These are phyloP conservation scores for Massariosphaeria phaeospora DNA, from an alignment of 495 filamentous ascomycete genomes.

Conservation along the genomic window DNA sequence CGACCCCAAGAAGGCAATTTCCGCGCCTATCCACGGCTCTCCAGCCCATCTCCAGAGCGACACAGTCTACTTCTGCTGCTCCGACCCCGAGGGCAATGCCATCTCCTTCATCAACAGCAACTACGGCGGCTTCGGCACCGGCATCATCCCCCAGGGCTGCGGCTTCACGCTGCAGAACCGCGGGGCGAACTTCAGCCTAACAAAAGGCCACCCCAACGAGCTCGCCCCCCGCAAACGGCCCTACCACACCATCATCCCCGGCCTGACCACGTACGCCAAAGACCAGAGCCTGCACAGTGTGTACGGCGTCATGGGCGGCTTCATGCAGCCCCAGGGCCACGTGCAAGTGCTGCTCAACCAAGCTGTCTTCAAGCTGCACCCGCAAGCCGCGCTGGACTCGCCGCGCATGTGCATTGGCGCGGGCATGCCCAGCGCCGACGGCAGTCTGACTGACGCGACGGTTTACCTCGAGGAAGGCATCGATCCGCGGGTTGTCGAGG, in stretches of 20 bases:
- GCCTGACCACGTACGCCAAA: conserved; percentile 69
- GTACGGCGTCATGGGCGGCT: conserved; percentile 96
- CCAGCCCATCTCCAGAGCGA: conserved; percentile 70
- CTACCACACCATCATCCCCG: conserved; percentile 97
- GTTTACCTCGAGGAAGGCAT: conserved; percentile 88
- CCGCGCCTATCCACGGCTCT: conserved; percentile 56
- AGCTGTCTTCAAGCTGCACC: conserved; percentile 74
- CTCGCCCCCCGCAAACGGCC: conserved; percentile 80
- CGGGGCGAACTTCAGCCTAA: conserved; percentile 75
- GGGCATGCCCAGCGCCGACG: conserved; percentile 52
- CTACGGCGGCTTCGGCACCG: conserved; percentile 84
- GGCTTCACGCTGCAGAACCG: conserved; percentile 95
- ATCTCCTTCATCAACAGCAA: conserved; percentile 96
- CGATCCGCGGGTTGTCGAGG: conserved; percentile 57
- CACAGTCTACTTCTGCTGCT: conserved; percentile 88
- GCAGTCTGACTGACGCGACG: conserved; percentile 50
- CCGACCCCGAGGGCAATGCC: conserved; percentile 77
- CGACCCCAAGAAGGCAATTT: conserved; percentile 51
- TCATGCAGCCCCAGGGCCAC: conserved; percentile 98
- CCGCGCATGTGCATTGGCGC: conserved; percentile 80
- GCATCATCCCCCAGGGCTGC: conserved; percentile 74
- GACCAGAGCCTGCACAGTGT: conserved; percentile 74
- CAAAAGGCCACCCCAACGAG: conserved; percentile 65
- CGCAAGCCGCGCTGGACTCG: conserved; percentile 86
- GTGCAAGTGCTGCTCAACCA: conserved; percentile 92